Base-by-base conservation (phyloP, 768 basidiomycete genomes). In the Phanerochaete sordida region DNA sequence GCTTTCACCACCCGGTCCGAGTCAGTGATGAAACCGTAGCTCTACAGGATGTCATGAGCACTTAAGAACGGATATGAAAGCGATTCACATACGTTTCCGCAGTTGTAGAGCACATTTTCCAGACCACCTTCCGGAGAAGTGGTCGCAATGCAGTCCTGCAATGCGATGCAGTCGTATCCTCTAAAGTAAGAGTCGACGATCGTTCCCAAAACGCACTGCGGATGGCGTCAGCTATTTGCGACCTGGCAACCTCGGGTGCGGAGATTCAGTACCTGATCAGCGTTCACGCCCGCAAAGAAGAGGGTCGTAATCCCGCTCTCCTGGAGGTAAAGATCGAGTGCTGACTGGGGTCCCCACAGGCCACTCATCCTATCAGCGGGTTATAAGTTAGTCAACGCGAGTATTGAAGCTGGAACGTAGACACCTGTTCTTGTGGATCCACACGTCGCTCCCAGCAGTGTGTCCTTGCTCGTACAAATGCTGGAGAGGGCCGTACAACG, bases 351-450 rank as follows among this genome's bases (percentile, higher is more conserved):
- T 13, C 84, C 85, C 86, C 84, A 88, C 23, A 88, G 63, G 15
- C 79, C 86, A 64, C 85, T 85, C 81, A 86, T 85, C 52, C 86
- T 86, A 56, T 43, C 27, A 19, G n/a, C 15, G 16, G 16, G 11
- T 12, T 3, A 48, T 23, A 24, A 19, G 5, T 35, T 35, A 48
- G 21, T 43, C 24, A 48, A 21, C 11, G n/a, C 16, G 23, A 28
- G 26, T 35, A 26, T 11, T n/a, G n/a, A n/a, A n/a, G n/a, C n/a
- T n/a, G n/a, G 12, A 59, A 35, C 57, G 19, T 19, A 7, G 61
- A 46, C 60, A 83, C 85, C 86, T 74, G 70, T 88, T 88, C 71
- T 88, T 89, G 69, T 88, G 83, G 53, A 88, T 84, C 86, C 86
- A 88, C 61, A 86, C 77, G 69, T 89, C 86, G 11, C 84, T 85